Conservation (phyloP, 257 asterid genomes). For the Solanum sitiens region DNA sequence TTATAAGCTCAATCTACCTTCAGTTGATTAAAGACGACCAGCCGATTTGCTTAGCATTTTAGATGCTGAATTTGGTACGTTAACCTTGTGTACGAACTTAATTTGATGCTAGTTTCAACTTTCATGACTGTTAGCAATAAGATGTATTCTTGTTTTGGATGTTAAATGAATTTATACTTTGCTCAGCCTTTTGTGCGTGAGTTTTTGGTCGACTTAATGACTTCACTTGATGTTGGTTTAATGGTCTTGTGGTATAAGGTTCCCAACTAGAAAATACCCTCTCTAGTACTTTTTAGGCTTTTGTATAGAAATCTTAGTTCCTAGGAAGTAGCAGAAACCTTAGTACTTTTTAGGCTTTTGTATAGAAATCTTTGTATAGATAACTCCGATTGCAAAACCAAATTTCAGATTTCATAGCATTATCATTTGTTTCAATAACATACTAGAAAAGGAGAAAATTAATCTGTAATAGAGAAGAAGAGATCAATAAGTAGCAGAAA, state of each 20-base stretch:
- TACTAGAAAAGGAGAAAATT: not conserved
- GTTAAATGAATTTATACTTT: not conserved
- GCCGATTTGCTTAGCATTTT: not conserved
- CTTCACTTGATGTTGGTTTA: not conserved
- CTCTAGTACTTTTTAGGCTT: not conserved
- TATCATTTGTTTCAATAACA: not conserved
- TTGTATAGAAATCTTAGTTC: not conserved
- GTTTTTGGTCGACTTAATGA: not conserved
- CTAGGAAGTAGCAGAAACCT: no score
- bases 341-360: not conserved
- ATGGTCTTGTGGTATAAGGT: not conserved
- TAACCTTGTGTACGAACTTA: not conserved
- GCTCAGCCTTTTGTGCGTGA: not conserved
- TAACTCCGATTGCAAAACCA: not conserved
- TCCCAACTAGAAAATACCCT: not conserved
- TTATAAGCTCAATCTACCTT: slow-evolving; percentile 20
- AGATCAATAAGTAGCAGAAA: not conserved
- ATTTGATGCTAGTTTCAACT: not conserved
- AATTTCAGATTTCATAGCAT: not conserved
- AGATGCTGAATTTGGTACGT: not conserved
- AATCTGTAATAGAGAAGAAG: not conserved
- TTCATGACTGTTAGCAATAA: not conserved
- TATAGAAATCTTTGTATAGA: not conserved
- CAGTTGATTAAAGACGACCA: not conserved
- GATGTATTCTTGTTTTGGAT: not conserved